These are phyloP conservation scores for Exophiala calicioides DNA, from an alignment of 2,329 filamentous ascomycete genomes.

Conservation along the genomic window DNA sequence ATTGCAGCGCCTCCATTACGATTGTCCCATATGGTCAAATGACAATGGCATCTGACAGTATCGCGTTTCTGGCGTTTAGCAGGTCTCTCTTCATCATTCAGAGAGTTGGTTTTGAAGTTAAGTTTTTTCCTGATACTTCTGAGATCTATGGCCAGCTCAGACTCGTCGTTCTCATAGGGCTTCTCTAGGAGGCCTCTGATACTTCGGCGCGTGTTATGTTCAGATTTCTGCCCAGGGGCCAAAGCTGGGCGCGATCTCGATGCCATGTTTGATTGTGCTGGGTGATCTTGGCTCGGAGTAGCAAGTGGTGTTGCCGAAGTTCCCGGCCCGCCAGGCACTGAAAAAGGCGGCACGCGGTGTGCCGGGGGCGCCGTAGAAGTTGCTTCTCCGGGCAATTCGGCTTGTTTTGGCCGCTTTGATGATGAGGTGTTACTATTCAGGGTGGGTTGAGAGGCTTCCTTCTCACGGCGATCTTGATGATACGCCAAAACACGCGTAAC, in stretches of 20 bases:
- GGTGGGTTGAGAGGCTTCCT: neutral
- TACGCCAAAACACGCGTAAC: slow-evolving; percentile 16
- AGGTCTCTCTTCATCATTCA: slow-evolving; percentile 10
- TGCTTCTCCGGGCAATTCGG: neutral
- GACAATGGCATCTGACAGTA: slow-evolving; percentile 23
- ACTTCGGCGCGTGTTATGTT: slow-evolving; percentile 18
- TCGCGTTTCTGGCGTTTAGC: slow-evolving; percentile 24
- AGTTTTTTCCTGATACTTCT: slow-evolving; percentile 29
- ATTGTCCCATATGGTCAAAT: slow-evolving; percentile 31
- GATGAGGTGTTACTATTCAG: neutral
- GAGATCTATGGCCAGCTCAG: slow-evolving; percentile 24
- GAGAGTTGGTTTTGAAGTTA: slow-evolving; percentile 25
- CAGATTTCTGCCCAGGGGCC: neutral
- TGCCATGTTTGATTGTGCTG: slow-evolving; percentile 7
- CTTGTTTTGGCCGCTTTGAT: neutral
- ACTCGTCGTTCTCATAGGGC: slow-evolving; percentile 13
- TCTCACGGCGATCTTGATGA: slow-evolving; percentile 13
- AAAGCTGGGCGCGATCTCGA: neutral
- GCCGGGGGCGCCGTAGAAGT: neutral
- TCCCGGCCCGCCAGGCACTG: neutral
- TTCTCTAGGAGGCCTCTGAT: slow-evolving; percentile 16
- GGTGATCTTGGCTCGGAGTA: neutral
- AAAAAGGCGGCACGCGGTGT: neutral
- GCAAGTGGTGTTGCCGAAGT: neutral
- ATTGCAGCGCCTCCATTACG: slow-evolving; percentile 16